Base-by-base conservation (phyloP, 148 eudicot genomes). In the Silene latifolia region DNA sequence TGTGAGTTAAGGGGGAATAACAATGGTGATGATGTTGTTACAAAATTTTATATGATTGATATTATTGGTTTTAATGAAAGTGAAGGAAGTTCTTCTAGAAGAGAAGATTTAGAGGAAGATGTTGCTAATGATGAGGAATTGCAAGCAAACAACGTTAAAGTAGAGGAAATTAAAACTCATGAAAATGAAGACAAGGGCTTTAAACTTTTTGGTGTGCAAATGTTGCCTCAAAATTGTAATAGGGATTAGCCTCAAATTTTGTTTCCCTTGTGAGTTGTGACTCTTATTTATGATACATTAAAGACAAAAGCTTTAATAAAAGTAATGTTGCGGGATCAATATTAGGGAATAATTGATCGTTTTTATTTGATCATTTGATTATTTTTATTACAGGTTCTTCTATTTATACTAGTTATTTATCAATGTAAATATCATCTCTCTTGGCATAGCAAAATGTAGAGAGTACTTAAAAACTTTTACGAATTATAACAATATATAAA, bases 141-240 rank as follows among this genome's bases (percentile, higher is more conserved):
- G 9, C 42, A 70, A 51, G 59, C 39, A 51, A 24, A 70, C 42
- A 53, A 70, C 20, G 73, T 0, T 53, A 70, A 3, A 68, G 3
- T 70, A 23, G 69, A 51, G 48, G 61, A 74, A 60, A 17, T 27
- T 27, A 27, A 14, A 7, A 17, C n/a, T 54, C 10, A 4, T 44
- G 63, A 29, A 65, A 65, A 71, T 48, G 65, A 48, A 72, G 77
- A 14, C 0, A 70, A 76, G 27, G 46, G 77, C 39, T 32, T 75
- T 70, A 72, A 73, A 53, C 35, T 84, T n/a, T 84, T 84, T 73
- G 87, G 87, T 25, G 84, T 81, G 2, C 47, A 70, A 35, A 1
- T 77, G 27, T n/a, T 62, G 5, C 74, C 79, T 19, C 10, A 19
- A 39, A 39, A 51, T 51, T 51, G 15, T 51, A 51, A 51, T 51